These are phyloP conservation scores for Pythium periplocum DNA, from an alignment of 352 stramenopile species.

Conservation along the genomic window DNA sequence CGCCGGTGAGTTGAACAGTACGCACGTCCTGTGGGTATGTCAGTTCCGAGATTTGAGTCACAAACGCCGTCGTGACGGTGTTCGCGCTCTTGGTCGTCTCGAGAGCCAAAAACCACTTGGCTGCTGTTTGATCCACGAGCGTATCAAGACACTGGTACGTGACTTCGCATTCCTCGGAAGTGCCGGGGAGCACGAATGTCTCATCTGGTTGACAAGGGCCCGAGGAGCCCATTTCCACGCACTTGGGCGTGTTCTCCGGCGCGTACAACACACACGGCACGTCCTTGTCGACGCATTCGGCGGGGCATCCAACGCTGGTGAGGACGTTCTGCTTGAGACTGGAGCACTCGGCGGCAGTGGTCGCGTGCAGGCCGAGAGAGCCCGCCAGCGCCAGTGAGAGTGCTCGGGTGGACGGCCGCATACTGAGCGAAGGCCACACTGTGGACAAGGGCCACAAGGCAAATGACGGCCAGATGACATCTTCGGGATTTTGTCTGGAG, in stretches of 20 bases:
- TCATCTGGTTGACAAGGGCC: neutral
- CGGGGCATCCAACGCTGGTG: slow-evolving; percentile 6
- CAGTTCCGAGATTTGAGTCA: slow-evolving; percentile 43
- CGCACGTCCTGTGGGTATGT: slow-evolving; percentile 22
- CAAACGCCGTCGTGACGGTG: slow-evolving; percentile 32
- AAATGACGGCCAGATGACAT: no score
- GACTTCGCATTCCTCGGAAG: slow-evolving; percentile 26
- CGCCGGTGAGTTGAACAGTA: slow-evolving; percentile 19
- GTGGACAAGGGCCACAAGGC: no score
- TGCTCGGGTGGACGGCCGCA: no score
- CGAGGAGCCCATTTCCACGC: neutral
- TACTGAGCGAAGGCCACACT: no score
- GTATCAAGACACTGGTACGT: slow-evolving; percentile 56
- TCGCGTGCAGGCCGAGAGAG: neutral
- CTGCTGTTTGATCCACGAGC: slow-evolving; percentile 24
- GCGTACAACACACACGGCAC: slow-evolving; percentile 10
- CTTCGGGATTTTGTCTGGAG: no score
- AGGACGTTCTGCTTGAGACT: slow-evolving; percentile 7
- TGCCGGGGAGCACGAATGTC: neutral
- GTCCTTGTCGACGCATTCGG: neutral
- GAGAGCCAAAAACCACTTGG: slow-evolving; percentile 26
- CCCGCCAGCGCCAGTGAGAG: no score
- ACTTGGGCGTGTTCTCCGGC: neutral
- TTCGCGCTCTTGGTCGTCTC: slow-evolving; percentile 19
- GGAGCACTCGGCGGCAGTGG: neutral